Base-by-base conservation (phyloP, 2,329 filamentous ascomycete species). In the Ascocoryne sarcoides region DNA sequence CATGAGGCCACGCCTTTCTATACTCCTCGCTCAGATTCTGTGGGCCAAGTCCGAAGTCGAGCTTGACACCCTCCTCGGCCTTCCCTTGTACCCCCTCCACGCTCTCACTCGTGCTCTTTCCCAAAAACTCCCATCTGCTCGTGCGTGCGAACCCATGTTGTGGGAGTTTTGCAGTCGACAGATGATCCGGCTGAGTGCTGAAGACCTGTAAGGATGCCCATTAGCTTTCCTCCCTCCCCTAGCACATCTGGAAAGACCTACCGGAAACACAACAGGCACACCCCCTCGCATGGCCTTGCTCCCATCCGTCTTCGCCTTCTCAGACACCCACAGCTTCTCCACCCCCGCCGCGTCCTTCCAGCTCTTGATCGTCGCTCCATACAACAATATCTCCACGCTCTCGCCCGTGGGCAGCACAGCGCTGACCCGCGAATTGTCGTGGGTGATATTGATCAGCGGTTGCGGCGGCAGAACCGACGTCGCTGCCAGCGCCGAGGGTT, bases 71-170 rank as follows among this genome's bases (percentile, higher is more conserved):
- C 56, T 78, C 69, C 58, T 84, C 73, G 12, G 7, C 23, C 12
- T 7, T 12, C 7, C 7, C 23, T 7, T 26, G 7, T 7, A 7
- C 12, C 47, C 67, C 68, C 33, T 63, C 63, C 44, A 46, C 65
- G 14, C 49, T 73, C 61, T 88, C 82, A 4, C 75, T 76, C n/a
- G 75, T 80, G 5, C 82, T 86, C 66, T 90, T 93, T 58, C 89
- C 89, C 37, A 98, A 73, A 61, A 92, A 95, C 63, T 96, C 89
- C 92, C 92, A 98, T 47, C 76, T 76, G 33, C 82, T 84, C 58
- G 76, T 89, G 54, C 92, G 86, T 29, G 90, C 92, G 64, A 98
- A 94, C 52, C 92, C 92, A 67, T 96, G 92, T 66, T 95, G 89
- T 3, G 89, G 82, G 18, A 98, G 82, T 50, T 76, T 68, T 37